A percentile compares a stretch with the other conserved stretches of the same genome.
phyloP scores from a whole-genome alignment of 257 asterid species.

The Petunia axillaris region DNA sequence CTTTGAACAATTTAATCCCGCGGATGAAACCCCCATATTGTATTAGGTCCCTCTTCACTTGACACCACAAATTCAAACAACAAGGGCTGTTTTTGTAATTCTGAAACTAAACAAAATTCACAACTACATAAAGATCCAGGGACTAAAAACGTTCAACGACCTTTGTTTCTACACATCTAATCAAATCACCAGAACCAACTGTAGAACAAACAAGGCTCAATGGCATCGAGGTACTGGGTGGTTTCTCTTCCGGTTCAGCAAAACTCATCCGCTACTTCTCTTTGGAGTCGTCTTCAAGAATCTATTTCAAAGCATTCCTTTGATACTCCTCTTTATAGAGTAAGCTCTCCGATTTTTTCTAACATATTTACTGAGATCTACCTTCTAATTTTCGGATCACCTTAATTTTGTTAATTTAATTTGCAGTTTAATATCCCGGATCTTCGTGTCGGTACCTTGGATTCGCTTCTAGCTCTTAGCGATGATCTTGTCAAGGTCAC shows the following conservation, averaged over 20 bases:
- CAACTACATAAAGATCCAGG: conserved; percentile 2
- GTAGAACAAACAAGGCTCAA: conserved; percentile 29
- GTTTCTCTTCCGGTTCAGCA: conserved; percentile 80
- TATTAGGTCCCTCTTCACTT: background rate
- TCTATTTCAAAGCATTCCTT: conserved; percentile 88
- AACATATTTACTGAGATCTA: conserved; percentile 37
- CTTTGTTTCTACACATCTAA: conserved; percentile 17
- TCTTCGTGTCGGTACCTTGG: conserved; percentile 92
- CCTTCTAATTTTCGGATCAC: conserved; percentile 4
- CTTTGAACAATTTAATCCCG: background rate
- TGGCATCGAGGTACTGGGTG: conserved; percentile 97
- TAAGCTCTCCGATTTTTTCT: conserved; percentile 32
- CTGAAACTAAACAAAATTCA: background rate
- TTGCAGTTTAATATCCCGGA: conserved; percentile 84
- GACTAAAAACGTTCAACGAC: conserved; percentile 5
- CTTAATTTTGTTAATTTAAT: conserved; percentile 19
- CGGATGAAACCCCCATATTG: background rate
- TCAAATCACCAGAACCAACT: background rate
- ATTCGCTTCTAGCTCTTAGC: conserved; percentile 76
- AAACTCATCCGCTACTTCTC: conserved; percentile 60
- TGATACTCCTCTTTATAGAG: conserved; percentile 91
- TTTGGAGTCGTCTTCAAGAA: conserved; percentile 90
- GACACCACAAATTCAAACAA: conserved; percentile 9
- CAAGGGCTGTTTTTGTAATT: conserved; percentile 5
- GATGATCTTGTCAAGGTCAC: conserved; percentile 82